Base-by-base conservation (phyloP, 1,139 yeast genomes). In the Kodamaea ohmeri region DNA sequence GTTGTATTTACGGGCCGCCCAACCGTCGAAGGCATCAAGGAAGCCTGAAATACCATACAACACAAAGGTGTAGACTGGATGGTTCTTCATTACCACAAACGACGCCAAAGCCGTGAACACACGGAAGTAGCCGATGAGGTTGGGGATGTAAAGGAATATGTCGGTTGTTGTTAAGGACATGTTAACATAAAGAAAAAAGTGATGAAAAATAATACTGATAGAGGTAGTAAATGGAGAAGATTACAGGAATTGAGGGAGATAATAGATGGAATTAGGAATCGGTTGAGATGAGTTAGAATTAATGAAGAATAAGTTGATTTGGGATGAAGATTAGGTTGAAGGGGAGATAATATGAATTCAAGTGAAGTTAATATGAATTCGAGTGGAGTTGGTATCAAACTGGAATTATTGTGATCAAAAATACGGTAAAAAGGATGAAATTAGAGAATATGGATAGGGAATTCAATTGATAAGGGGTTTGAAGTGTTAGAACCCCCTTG, bases 1-100 rank as follows among this genome's bases (percentile, higher is more conserved):
- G 57, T 85, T 79, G 60, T 71, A 88, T 53, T 76, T 77, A 45
- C 99, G 76, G 7, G 99, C 99, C 38, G 96, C 96, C 42, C 84
- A 83, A 4, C 99, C 99, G 59, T 94, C 99, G 48, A 90, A 78
- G 1, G 99, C 99, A 62, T 94, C 99, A 47, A 94, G 70, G 43
- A 94, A 71, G 51, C 98, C 95, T 13, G 96, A 88, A 21, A 89
- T 71, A 18, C 95, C 86, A 59, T 94, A 94, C 36, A 89, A 69
- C 16, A 78, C 60, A 32, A 88, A 78, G 36, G 96, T 87, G 55
- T 75, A 74, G 42, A 82, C 65, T 12, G 97, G 97, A 57, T 87
- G 92, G 59, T 77, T 72, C 50, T 78, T 77, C 97, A 92, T 92
- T 49, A 84, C 75, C 45, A 78, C 66, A 49, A 89, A 80, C 29